These are phyloP conservation scores for Tolypocladium ophioglossoides DNA, from an alignment of 2,329 filamentous ascomycete genomes.

Conservation along the genomic window DNA sequence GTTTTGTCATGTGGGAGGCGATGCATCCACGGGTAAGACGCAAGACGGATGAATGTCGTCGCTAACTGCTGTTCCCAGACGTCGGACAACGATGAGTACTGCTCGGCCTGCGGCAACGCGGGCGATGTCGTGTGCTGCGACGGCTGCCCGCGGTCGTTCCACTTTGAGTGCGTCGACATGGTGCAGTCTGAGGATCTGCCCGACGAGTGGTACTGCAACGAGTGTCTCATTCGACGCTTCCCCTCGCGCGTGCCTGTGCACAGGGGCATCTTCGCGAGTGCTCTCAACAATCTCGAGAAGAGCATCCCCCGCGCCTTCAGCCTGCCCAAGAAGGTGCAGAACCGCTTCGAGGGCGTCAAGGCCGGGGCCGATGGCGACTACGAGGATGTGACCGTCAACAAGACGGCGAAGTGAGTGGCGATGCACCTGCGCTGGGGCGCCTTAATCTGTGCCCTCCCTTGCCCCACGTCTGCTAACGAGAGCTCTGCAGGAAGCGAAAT, in stretches of 20 bases:
- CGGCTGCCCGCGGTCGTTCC: slow-evolving; percentile 80
- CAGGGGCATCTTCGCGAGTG: slow-evolving; percentile 47
- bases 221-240: slow-evolving; percentile 45
- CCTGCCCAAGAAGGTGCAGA: slow-evolving; percentile 60
- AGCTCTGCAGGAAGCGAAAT: slow-evolving; percentile 32
- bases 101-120: slow-evolving; percentile 72
- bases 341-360: slow-evolving; percentile 69
- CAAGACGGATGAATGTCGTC: neutral
- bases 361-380: slow-evolving; percentile 73
- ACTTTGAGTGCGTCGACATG: slow-evolving; percentile 80
- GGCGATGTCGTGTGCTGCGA: slow-evolving; percentile 90
- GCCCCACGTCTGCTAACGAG: neutral
- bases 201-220: slow-evolving; percentile 79
- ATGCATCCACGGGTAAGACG: neutral
- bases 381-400: slow-evolving; percentile 51
- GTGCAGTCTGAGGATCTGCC: slow-evolving; percentile 57
- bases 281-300: slow-evolving; percentile 55
- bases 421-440: neutral
- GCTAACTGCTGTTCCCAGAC: slow-evolving; percentile 22
- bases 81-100: slow-evolving; percentile 78
- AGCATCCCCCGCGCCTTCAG: slow-evolving; percentile 63
- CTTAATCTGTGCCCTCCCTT: neutral
- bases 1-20: neutral
- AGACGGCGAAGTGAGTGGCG: slow-evolving; percentile 52
- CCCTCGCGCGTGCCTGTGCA: slow-evolving; percentile 34